Evolutionary conservation across 345 rosid genomes (phyloP), one percentile per base, ranked within the genome.

Genomic region (Barbarea vulgaris): DNA sequence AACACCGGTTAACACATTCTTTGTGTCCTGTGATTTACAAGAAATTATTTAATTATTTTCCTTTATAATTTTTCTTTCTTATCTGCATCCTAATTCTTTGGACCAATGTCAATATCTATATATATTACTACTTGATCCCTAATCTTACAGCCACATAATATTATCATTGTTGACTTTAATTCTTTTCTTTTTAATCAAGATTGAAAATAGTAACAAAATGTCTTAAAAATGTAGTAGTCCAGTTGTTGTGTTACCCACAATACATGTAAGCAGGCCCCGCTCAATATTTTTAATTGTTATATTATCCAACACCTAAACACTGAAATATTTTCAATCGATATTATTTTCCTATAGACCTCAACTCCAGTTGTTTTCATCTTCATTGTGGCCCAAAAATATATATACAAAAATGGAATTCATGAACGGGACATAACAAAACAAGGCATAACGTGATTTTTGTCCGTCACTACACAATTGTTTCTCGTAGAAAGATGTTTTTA

Each of bases 1-100:
- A 92, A 89, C 73, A 90, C 98, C 0, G 93, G 97, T 79, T 87
- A 73, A 77, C 6, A 71, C 15, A 41, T 33, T 22, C 7, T 47
- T 18, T 56, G 21, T 15, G 11, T 55, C 0, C 0, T 31, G 22
- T 28, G 46, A 53, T 6, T 28, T 28, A 52, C 54, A 51, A 62
- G 21, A 39, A 13, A 6, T 12, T 27, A 22, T 21, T 41, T 27
- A 22, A 15, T 41, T 19, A 14, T 41, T 41, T 1, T 3, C 18
- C 10, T 24, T 18, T 34, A 47, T 3, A 47, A 7, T 15, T 46
- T 42, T 42, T 57, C 3, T 57, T 57, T 36, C 11, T 36, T 22
- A 25, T 48, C 13, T 48, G 13, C 18, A 18, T 33, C 34, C 14
- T 41, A 61, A 62, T 15, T 11, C 17, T 14, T 12, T 48, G 57